Evolutionary conservation across 192 early-diverging fungal species (phyloP).

Genomic region (Mortierella claussenii): DNA sequence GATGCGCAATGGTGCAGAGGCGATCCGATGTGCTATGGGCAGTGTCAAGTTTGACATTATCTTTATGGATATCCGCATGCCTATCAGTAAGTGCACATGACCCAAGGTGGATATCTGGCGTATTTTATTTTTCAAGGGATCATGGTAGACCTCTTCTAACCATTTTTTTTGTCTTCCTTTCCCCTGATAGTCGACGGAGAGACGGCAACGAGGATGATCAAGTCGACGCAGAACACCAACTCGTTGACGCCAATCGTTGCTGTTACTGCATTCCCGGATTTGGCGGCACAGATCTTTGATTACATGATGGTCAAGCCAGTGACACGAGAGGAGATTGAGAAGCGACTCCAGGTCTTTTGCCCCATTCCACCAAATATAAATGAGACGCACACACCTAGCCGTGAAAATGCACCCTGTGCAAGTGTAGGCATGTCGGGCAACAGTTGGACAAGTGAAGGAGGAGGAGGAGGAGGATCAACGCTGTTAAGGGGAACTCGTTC

Average conservation of each 20-base stretch:
- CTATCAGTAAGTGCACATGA: constrained; percentile 92
- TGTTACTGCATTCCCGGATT: constrained; percentile 72
- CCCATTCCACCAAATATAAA: constrained; percentile 41
- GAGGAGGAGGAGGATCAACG: neutral
- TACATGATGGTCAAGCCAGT: constrained; percentile 80
- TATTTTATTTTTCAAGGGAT: no score
- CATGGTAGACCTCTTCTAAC: no score
- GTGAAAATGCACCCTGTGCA: constrained; percentile 16
- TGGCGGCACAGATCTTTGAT: constrained; percentile 68
- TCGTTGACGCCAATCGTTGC: constrained; percentile 85
- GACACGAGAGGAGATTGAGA: constrained; percentile 68
- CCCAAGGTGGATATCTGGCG: no score
- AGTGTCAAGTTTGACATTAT: constrained; percentile 92
- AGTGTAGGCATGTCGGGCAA: neutral
- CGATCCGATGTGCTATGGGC: constrained; percentile 89
- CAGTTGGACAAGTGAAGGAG: no score
- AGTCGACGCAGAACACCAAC: constrained; percentile 91
- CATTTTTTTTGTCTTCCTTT: no score
- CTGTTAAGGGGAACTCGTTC: constrained; percentile 8
- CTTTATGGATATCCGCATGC: constrained; percentile 95
- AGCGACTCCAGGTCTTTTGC: constrained; percentile 59
- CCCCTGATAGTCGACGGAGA: constrained; percentile 84
- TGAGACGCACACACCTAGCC: constrained; percentile 26
- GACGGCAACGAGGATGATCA: constrained; percentile 93
- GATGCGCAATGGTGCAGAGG: constrained; percentile 92